Conservation (phyloP, 305 asterid species). For the Andrographis paniculata region DNA sequence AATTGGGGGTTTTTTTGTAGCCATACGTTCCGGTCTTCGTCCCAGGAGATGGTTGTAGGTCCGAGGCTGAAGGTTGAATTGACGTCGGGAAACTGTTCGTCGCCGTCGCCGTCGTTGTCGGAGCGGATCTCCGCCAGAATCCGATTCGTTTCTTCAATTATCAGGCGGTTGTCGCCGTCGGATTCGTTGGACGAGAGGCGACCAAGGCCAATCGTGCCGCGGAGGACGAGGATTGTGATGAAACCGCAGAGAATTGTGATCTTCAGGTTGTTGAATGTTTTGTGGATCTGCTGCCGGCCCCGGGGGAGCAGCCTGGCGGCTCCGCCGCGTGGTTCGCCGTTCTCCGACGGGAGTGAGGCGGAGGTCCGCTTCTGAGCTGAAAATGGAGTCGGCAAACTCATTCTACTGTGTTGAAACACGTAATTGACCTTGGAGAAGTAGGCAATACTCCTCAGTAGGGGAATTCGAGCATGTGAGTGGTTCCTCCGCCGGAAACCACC, state of each 20-base stretch:
- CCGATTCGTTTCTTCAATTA: constrained; percentile 66
- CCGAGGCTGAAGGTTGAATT: constrained; percentile 58
- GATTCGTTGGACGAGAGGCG: constrained; percentile 56
- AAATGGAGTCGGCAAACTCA: constrained; percentile 48
- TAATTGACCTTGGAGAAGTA: too few species aligned
- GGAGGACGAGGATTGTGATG: constrained; percentile 83
- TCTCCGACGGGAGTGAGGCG: constrained; percentile 24
- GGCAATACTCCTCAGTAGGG: too few species aligned
- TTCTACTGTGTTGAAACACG: too few species aligned
- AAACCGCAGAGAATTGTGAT: constrained; percentile 88
- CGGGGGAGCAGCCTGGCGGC: constrained; percentile 43
- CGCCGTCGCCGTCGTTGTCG: constrained; percentile 40
- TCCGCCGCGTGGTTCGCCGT: constrained; percentile 38
- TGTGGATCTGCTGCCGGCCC: constrained; percentile 74
- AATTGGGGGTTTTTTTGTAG: constrained; percentile 54
- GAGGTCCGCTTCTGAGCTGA: constrained; percentile 62
- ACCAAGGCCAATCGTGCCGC: constrained; percentile 89
- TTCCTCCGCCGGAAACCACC: too few species aligned
- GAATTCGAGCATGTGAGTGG: too few species aligned
- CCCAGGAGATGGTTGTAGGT: constrained; percentile 62
- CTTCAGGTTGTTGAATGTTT: constrained; percentile 76
- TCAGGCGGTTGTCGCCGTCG: constrained; percentile 53
- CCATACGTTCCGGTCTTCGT: constrained; percentile 70
- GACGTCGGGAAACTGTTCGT: constrained; percentile 24
- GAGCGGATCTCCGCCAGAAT: constrained; percentile 88